Base-by-base conservation (phyloP, 331 rosid genomes). In the Pyrus hybrid region DNA sequence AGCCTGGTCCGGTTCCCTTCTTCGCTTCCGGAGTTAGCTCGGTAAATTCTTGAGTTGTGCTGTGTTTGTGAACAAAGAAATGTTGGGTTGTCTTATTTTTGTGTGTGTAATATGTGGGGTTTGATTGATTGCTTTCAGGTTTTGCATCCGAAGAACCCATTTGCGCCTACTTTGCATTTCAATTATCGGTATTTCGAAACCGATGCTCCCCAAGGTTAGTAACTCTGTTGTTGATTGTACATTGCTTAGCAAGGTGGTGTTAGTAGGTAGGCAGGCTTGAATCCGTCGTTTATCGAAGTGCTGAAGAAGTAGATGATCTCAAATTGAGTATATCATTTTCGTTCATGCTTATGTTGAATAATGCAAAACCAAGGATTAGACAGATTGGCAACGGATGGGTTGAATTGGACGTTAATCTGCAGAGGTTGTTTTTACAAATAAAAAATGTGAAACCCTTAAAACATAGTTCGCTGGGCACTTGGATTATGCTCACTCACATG, bases 11-110 rank as follows among this genome's bases (percentile, higher is more conserved):
- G 8, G 80, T 94, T 30, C 99, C 99, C 0, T 94, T 94, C 80
- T 92, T 94, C 60, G 99, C 99, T 0, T 96, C 99, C 43, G 99
- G 99, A 77, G 76, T 94, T 58, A 94, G 97, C 92, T 94, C 99
- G 28, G 99, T 91, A 41, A 80, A 83, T 62, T 72, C 70, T 13
- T 67, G 18, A 73, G 70, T 77, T 73, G 14, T 63, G 47, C 56
- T 58, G 13, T 18, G 17, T 67, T 41, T 83, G 35, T 47, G 30
- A 14, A 21, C 14, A 29, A 29, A 23, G 22, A 25, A 43, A 22
- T 77, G 82, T 1, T 6, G 29, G n/a, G 8, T 20, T 8, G 2
- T 18, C 41, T 14, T 22, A 14, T 32, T 67, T 29, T 32, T 37
- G 21, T 13, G 6, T 18, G 18, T 62, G 56, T 49, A 33, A 30